Base-by-base conservation (phyloP, 768 basidiomycete species). In the Leccinum subtestaceum region DNA sequence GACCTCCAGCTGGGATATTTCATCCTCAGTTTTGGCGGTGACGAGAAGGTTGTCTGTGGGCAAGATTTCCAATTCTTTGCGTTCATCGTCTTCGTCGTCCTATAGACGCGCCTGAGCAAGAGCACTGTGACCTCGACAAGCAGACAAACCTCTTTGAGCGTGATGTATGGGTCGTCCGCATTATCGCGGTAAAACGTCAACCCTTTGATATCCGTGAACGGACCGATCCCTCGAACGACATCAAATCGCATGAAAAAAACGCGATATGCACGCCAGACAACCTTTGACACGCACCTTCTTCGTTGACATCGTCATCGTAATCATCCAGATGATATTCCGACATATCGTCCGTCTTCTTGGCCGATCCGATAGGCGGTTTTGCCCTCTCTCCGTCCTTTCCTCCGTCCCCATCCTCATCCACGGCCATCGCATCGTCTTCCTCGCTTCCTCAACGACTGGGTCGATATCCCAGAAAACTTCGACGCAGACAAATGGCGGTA, bases 131-230 rank as follows among this genome's bases (percentile, higher is more conserved):
- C 12, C 21, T 31, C 17, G 32, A 51, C n/a, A 2, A 50, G 12
- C 43, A 25, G 17, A 71, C 84, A 45, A 67, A 93, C 95, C 67
- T 95, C 92, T 81, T 97, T 95, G 40, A 98, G 74, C 0, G 96
- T 98, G 65, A 99, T 91, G 68, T 95, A 98, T 0, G 97, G 97
- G 74, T 99, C 97, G 36, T 98, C 93, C 55, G 91, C 83, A 67
- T 95, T 94, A 66, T 94, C 86, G 53, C 86, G 84, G 73, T 98
- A 95, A 70, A 91, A 96, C 21, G 89, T 89, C 53, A 99, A 77
- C 17, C 95, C 96, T 70, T 97, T 96, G 74, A 98, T 93, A 67
- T 93, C 95, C 72, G 89, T 93, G 76, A 99, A 99, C 17, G 91
- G 90, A 40, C 95, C 89, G 61, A 76, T 70, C 47, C 76, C 89